Evolutionary conservation across 495 filamentous ascomycete genomes (phyloP).

Genomic region (Copromyces sp.): DNA sequence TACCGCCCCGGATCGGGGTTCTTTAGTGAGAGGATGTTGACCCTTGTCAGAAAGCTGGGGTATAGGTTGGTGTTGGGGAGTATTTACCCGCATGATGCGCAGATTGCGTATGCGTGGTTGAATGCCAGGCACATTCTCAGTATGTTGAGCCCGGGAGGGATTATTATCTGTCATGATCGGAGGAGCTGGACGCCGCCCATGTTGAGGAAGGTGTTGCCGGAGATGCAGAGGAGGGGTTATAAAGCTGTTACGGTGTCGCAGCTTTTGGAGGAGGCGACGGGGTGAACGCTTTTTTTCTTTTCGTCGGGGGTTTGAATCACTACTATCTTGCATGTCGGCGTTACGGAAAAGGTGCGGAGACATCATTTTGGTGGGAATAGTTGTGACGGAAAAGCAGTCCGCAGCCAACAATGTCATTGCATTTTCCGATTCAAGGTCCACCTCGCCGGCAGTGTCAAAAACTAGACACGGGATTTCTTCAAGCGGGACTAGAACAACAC

Average conservation of each 20-base stretch:
- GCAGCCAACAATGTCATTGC: not conserved
- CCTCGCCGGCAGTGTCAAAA: not conserved
- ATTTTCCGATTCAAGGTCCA: not conserved
- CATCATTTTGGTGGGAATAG: not conserved
- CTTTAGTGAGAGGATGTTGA: constrained; percentile 58
- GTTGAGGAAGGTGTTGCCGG: constrained; percentile 58
- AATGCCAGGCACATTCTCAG: constrained; percentile 75
- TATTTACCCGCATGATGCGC: constrained; percentile 81
- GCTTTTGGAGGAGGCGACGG: constrained; percentile 36
- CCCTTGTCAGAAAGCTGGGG: constrained; percentile 41
- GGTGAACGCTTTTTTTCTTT: not conserved
- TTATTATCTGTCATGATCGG: constrained; percentile 77
- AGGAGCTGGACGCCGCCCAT: constrained; percentile 70
- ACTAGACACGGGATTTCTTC: not conserved
- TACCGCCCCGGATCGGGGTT: constrained; percentile 78
- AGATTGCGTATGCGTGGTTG: constrained; percentile 53
- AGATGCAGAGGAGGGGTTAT: constrained; percentile 58
- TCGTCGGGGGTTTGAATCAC: not conserved
- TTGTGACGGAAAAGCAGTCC: not conserved
- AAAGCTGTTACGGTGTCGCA: constrained; percentile 55
- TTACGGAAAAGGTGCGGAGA: not conserved
- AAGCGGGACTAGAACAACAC: not conserved
- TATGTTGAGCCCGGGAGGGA: constrained; percentile 62
- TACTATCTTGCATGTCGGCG: not conserved
- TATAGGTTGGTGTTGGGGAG: constrained; percentile 65